Conservation (phyloP, 257 asterid species). For the Solanum etuberosum region DNA sequence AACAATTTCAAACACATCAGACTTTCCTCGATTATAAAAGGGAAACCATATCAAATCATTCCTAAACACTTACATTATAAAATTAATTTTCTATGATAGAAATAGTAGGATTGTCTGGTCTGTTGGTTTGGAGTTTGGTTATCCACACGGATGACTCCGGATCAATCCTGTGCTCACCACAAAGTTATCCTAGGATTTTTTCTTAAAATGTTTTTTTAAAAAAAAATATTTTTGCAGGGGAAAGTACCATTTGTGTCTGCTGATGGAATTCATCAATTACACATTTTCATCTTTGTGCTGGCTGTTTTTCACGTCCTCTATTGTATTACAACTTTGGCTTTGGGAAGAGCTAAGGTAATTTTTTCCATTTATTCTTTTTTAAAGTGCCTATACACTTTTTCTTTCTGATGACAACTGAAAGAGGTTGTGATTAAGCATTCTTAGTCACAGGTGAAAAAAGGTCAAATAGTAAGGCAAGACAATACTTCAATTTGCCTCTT, state of each 20-base stretch:
- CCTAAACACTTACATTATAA: neutral
- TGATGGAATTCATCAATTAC: conserved; percentile 70
- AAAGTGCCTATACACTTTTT: neutral
- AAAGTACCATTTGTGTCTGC: conserved; percentile 56
- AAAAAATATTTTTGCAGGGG: conserved; percentile 17
- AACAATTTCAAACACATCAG: neutral
- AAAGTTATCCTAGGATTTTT: no score
- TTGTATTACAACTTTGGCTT: conserved; percentile 55
- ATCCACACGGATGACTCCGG: no score
- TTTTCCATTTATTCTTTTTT: neutral
- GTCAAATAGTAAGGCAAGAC: neutral
- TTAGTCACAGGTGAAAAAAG: neutral
- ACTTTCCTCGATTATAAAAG: neutral
- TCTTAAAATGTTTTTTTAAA: neutral
- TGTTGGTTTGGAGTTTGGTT: no score
- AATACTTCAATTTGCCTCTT: neutral
- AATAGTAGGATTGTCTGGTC: no score
- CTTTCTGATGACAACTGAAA: neutral
- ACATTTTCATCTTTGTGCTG: conserved; percentile 72
- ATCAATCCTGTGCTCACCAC: no score
- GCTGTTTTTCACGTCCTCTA: conserved; percentile 72
- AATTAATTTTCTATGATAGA: neutral
- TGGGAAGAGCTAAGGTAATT: conserved; percentile 66
- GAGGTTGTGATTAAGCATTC: neutral
- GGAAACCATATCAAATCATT: neutral